Conservation (phyloP, 495 filamentous ascomycete species). For the Aspergillus incahuasiensis region DNA sequence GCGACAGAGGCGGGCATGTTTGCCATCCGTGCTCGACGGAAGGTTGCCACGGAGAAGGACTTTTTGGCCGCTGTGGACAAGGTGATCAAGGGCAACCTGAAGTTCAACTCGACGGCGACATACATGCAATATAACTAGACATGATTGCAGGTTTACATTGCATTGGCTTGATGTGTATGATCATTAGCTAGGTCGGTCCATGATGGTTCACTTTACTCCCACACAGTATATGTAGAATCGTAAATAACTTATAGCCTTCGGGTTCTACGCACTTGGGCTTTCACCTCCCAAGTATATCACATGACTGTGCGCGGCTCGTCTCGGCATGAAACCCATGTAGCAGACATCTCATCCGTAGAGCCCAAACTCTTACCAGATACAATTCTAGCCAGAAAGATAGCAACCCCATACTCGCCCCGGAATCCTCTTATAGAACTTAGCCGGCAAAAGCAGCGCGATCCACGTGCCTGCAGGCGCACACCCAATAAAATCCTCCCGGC, state of each 20-base stretch:
- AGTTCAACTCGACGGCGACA: conserved; percentile 98
- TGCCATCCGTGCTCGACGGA: conserved; percentile 90
- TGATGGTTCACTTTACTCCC: conserved; percentile 8
- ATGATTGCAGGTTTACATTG: conserved; percentile 15
- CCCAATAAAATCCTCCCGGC: conserved; percentile 30
- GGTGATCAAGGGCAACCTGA: conserved; percentile 98
- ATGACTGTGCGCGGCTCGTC: conserved; percentile 10
- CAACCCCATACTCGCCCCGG: conserved; percentile 7
- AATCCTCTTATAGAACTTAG: conserved; percentile 12
- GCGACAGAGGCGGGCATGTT: conserved; percentile 99
- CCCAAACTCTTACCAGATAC: too few relatives aligned
- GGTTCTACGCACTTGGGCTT: too few relatives aligned
- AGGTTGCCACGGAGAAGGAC: conserved; percentile 99
- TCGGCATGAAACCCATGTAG: conserved; percentile 2
- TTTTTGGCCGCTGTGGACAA: conserved; percentile 97
- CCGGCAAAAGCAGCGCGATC: conserved; percentile 23
- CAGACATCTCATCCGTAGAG: too few relatives aligned
- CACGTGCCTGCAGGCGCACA: conserved; percentile 25
- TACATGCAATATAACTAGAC: conserved; percentile 99
- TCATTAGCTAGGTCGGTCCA: conserved; percentile 20
- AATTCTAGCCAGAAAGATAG: too few relatives aligned
- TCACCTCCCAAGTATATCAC: conserved; percentile 8
- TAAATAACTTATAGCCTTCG: background rate
- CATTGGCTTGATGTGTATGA: conserved; percentile 27
- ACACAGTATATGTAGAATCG: background rate